These are phyloP conservation scores for Volvariella surrecta DNA, from an alignment of 1,284 basidiomycete genomes.

Conservation along the genomic window DNA sequence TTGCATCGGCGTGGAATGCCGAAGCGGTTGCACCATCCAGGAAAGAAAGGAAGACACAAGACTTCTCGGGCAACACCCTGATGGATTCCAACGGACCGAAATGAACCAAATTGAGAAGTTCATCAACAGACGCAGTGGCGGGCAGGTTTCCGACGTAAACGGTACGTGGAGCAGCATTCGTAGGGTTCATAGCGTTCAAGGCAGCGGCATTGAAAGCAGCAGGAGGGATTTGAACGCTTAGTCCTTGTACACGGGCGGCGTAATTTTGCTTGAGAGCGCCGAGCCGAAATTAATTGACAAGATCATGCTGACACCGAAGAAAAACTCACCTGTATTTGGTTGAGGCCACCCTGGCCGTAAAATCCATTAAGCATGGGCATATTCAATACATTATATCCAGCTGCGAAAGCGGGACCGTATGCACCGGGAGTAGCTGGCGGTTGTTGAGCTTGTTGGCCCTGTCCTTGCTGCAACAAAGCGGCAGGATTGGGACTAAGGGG, in stretches of 20 bases:
- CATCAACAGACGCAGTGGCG: slow-evolving; percentile 93
- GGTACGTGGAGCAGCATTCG: slow-evolving; percentile 74
- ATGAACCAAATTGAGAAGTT: slow-evolving; percentile 94
- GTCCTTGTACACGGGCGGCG: too few relatives aligned
- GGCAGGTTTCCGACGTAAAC: slow-evolving; percentile 98
- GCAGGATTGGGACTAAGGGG: slow-evolving; percentile 64
- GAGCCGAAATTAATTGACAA: slow-evolving; percentile 2
- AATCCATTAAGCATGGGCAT: slow-evolving; percentile 66
- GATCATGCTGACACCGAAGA: slow-evolving; percentile 4
- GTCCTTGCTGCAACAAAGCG: slow-evolving; percentile 38
- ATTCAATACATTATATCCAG: slow-evolving; percentile 65
- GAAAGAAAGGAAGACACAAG: slow-evolving; percentile 97
- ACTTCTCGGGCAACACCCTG: slow-evolving; percentile 94
- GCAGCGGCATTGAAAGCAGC: slow-evolving; percentile 40
- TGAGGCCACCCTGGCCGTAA: slow-evolving; percentile 56
- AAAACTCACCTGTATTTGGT: slow-evolving; percentile 29
- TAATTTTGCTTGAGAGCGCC: too few relatives aligned
- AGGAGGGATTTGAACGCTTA: slow-evolving; percentile 35
- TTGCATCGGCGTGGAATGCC: slow-evolving; percentile 91
- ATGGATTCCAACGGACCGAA: slow-evolving; percentile 96
- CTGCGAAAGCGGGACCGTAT: slow-evolving; percentile 39
- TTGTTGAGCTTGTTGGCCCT: slow-evolving; percentile 35
- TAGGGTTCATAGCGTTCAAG: slow-evolving; percentile 30
- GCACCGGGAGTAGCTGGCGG: slow-evolving; percentile 34
- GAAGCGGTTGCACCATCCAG: slow-evolving; percentile 86